Percentiles rank a stretch among this genome's conserved stretches.
Conservation (phyloP, 192 early-diverging fungal species). For the Coemansia nantahalensis region DNA sequence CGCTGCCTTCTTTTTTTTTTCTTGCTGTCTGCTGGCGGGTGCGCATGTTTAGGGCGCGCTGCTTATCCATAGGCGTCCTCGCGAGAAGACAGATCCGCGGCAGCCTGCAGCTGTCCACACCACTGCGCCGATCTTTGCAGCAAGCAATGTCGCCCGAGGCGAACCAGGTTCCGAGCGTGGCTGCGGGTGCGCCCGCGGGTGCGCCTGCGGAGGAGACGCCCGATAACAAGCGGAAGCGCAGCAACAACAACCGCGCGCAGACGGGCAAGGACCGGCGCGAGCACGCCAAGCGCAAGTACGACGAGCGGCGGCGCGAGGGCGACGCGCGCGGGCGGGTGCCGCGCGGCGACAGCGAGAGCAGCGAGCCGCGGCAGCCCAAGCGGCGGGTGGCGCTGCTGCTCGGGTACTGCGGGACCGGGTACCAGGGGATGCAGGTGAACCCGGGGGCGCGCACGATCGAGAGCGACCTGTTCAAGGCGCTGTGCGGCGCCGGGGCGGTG, state of each 20-base stretch:
- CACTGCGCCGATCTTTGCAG: too few species aligned
- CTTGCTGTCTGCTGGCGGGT: too few species aligned
- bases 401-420: constrained; percentile 93
- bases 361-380: constrained; percentile 67
- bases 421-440: constrained; percentile 96
- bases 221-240: background rate
- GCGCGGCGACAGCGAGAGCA: constrained; percentile 4
- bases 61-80: too few species aligned
- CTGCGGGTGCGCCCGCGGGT: background rate
- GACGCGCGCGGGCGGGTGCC: constrained; percentile 3
- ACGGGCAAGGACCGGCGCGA: constrained; percentile 49
- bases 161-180: background rate
- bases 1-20: too few species aligned
- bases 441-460: constrained; percentile 83
- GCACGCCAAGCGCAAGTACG: constrained; percentile 27
- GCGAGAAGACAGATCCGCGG: too few species aligned
- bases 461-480: constrained; percentile 82
- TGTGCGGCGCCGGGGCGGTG: constrained; percentile 76
- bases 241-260: constrained; percentile 25
- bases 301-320: constrained; percentile 17
- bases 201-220: background rate
- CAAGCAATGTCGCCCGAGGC: background rate
- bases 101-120: too few species aligned
- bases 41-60: too few species aligned
- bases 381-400: constrained; percentile 85